These are phyloP conservation scores for Kwoniella bestiolae DNA, from an alignment of 768 basidiomycete genomes.

Conservation along the genomic window DNA sequence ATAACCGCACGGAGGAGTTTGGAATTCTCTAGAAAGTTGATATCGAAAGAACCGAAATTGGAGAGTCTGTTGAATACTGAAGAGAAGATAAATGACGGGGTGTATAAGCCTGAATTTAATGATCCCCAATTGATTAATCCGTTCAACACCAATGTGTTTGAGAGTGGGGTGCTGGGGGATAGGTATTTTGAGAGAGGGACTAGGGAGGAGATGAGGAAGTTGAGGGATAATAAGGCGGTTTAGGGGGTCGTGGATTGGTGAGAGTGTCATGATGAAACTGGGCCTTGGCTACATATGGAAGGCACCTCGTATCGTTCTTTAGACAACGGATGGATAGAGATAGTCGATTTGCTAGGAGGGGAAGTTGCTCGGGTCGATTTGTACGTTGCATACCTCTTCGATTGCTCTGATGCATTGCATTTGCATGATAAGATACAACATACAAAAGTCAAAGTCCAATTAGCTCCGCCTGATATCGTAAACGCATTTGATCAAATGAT, in stretches of 20 bases:
- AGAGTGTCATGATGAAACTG: not conserved
- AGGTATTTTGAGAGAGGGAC: constrained; percentile 67
- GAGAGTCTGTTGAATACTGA: constrained; percentile 84
- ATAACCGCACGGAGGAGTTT: constrained; percentile 68
- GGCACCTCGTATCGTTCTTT: too few relatives aligned
- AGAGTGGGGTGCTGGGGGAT: constrained; percentile 68
- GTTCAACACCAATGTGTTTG: constrained; percentile 85
- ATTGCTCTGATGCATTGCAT: constrained; percentile 1
- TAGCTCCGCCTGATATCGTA: not conserved
- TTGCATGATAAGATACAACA: not conserved
- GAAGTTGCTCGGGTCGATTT: too few relatives aligned
- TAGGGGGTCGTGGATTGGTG: not conserved
- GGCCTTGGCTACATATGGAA: not conserved
- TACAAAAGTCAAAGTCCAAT: not conserved
- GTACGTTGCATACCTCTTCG: too few relatives aligned
- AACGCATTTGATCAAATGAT: too few relatives aligned
- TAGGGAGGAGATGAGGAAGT: constrained; percentile 65
- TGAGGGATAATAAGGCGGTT: constrained; percentile 41
- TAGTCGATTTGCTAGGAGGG: too few relatives aligned
- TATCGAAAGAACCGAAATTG: constrained; percentile 77
- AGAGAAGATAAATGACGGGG: constrained; percentile 80
- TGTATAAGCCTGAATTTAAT: constrained; percentile 81
- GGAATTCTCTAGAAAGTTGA: constrained; percentile 71
- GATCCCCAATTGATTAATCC: constrained; percentile 67
- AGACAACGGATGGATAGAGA: too few relatives aligned